Percentiles rank a stretch among this genome's conserved stretches.
Evolutionary conservation across 306 rosid genomes (phyloP).

Genomic region (Morella rubra): DNA sequence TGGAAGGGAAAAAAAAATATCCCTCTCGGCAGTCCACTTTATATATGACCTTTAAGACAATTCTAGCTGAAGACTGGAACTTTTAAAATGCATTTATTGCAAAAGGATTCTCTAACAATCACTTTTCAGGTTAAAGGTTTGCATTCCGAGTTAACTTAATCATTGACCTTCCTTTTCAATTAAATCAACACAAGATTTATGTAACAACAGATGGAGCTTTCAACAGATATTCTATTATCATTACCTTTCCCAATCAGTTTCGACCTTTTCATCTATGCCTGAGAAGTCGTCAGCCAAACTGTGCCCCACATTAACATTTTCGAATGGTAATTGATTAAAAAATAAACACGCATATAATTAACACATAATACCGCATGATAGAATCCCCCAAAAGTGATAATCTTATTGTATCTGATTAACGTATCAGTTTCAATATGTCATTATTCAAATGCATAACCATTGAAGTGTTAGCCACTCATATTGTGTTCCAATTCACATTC

Average conservation of each 20-base stretch:
- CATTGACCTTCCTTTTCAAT: background rate
- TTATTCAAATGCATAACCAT: background rate
- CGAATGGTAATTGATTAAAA: background rate
- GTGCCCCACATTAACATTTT: background rate
- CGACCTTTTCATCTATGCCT: background rate
- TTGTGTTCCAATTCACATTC: background rate
- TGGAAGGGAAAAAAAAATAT: background rate
- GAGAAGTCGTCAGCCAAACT: background rate
- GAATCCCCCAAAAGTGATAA: no score
- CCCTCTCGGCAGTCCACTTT: background rate
- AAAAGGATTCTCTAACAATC: background rate
- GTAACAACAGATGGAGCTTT: background rate
- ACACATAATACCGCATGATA: background rate
- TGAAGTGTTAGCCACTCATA: background rate
- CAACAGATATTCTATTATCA: background rate
- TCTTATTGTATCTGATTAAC: no score
- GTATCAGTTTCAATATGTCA: background rate
- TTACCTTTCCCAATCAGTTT: background rate
- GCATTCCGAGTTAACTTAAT: background rate
- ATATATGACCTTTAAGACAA: background rate
- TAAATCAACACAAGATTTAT: background rate
- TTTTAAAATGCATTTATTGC: background rate
- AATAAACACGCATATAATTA: background rate
- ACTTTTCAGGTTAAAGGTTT: background rate
- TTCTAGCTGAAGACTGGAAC: background rate